Conservation (phyloP, 2,329 filamentous ascomycete species). For the Paracorniculantispora psalliotae region DNA sequence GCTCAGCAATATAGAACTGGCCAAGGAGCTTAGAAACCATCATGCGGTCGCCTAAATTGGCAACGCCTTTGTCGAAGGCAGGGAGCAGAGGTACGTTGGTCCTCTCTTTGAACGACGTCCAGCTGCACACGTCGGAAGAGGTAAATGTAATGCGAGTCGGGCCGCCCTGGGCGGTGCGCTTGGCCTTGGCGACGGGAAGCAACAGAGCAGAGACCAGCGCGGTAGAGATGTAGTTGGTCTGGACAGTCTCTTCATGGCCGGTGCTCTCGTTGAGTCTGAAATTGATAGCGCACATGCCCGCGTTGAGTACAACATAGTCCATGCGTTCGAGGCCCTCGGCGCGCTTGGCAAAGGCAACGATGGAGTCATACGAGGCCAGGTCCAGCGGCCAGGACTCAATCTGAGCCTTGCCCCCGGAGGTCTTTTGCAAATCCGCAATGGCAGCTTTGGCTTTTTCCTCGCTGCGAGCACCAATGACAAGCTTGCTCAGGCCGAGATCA, state of each 20-base stretch:
- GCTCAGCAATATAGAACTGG: slow-evolving; percentile 28
- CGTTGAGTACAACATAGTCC: slow-evolving; percentile 35
- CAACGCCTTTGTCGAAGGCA: slow-evolving; percentile 17
- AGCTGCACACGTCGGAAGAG: slow-evolving; percentile 20
- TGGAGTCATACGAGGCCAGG: slow-evolving; percentile 34
- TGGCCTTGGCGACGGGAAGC: slow-evolving; percentile 40
- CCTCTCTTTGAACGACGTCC: slow-evolving; percentile 18
- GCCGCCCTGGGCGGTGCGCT: slow-evolving; percentile 1
- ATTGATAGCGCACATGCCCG: slow-evolving; percentile 19
- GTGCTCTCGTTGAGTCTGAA: slow-evolving; percentile 26
- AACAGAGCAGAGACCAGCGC: slow-evolving; percentile 42
- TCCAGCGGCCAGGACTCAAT: slow-evolving; percentile 33
- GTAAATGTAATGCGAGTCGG: slow-evolving; percentile 20
- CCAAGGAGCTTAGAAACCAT: slow-evolving; percentile 26
- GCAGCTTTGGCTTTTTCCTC: slow-evolving; percentile 24
- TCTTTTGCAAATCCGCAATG: slow-evolving; percentile 1
- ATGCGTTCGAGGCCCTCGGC: slow-evolving; percentile 28
- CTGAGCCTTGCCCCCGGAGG: neutral
- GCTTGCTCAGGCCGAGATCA: slow-evolving; percentile 23
- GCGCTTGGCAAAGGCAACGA: slow-evolving; percentile 32
- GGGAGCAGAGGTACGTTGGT: slow-evolving; percentile 16
- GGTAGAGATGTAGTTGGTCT: slow-evolving; percentile 46
- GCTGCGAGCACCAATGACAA: slow-evolving; percentile 32
- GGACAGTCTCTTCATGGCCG: slow-evolving; percentile 36
- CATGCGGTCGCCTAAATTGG: slow-evolving; percentile 14